Evolutionary conservation across 2,329 filamentous ascomycete species (phyloP).

Genomic region (Westerdykella aurantiaca): DNA sequence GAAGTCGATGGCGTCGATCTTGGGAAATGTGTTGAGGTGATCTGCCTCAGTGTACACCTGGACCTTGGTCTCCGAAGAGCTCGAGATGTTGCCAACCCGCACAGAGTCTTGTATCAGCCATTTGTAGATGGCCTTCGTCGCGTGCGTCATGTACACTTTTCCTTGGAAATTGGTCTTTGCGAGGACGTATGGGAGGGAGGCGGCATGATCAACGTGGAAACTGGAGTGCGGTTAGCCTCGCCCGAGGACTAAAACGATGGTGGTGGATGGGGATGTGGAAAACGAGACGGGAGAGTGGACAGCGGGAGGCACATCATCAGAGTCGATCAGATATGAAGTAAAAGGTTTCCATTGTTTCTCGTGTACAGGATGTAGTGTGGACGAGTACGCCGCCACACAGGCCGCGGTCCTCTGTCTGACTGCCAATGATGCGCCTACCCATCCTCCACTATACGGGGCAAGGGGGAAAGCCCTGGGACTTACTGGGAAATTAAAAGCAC

Average conservation of each 20-base stretch:
- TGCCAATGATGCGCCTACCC: constrained; percentile 28
- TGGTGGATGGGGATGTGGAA: constrained; percentile 5
- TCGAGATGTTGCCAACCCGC: constrained; percentile 68
- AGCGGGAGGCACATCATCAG: constrained; percentile 29
- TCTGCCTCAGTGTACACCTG: constrained; percentile 91
- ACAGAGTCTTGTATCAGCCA: constrained; percentile 98
- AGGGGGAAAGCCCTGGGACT: constrained; percentile 44
- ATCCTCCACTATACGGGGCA: constrained; percentile 13
- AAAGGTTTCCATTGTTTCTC: constrained; percentile 38
- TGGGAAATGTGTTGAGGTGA: constrained; percentile 84
- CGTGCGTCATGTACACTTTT: constrained; percentile 97
- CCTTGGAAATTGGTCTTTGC: constrained; percentile 97
- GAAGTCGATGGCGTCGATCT: constrained; percentile 97
- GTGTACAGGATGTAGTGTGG: constrained; percentile 29
- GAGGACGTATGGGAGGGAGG: constrained; percentile 93
- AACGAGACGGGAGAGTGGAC: constrained; percentile 2
- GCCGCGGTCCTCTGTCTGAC: constrained; percentile 14
- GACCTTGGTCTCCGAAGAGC: constrained; percentile 56
- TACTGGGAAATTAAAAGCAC: constrained; percentile 99
- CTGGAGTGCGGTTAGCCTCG: constrained; percentile 45
- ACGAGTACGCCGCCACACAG: constrained; percentile 6
- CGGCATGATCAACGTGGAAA: constrained; percentile 98
- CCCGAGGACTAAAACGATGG: neutral
- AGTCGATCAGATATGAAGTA: constrained; percentile 31
- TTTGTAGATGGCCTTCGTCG: constrained; percentile 99